These are phyloP conservation scores for Cutaneotrichosporon daszewskae DNA, from an alignment of 1,284 basidiomycete genomes.

Conservation along the genomic window DNA sequence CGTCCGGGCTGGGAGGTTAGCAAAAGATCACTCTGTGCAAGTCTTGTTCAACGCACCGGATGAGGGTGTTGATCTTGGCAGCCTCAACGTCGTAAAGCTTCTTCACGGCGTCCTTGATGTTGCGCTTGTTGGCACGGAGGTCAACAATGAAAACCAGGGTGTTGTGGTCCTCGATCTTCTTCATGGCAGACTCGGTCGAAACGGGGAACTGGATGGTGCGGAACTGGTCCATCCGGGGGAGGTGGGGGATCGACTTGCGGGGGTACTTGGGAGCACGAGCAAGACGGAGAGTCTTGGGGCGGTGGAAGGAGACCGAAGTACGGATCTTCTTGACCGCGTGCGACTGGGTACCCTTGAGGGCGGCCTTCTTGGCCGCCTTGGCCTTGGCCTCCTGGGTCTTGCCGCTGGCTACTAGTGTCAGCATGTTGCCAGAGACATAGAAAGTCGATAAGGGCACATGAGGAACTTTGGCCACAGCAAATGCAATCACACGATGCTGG, in stretches of 20 bases:
- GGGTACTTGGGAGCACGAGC: slow-evolving; percentile 84
- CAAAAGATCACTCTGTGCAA: too few relatives aligned
- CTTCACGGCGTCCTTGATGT: slow-evolving; percentile 99
- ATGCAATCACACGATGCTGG: too few relatives aligned
- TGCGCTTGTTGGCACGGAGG: slow-evolving; percentile 91
- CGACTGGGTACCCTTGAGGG: slow-evolving; percentile 76
- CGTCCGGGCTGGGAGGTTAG: slow-evolving; percentile 68
- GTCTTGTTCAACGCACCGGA: slow-evolving; percentile 79
- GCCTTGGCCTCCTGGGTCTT: slow-evolving; percentile 65
- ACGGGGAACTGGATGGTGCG: slow-evolving; percentile 77
- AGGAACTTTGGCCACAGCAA: too few relatives aligned
- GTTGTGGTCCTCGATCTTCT: slow-evolving; percentile 99
- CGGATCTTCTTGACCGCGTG: slow-evolving; percentile 77
- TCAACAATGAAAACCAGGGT: slow-evolving; percentile 98
- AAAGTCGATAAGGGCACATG: too few relatives aligned
- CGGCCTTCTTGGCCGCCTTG: slow-evolving; percentile 93
- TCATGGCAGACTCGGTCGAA: slow-evolving; percentile 57
- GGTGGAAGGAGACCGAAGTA: slow-evolving; percentile 87
- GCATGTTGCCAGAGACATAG: too few relatives aligned
- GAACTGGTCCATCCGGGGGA: slow-evolving; percentile 96
- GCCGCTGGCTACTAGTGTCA: slow-evolving; percentile 24
- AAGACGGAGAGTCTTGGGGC: slow-evolving; percentile 88
- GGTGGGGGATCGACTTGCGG: slow-evolving; percentile 87
- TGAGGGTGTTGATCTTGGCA: slow-evolving; percentile 95
- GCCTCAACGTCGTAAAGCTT: slow-evolving; percentile 97